Base-by-base conservation (phyloP, 1,284 basidiomycete genomes). In the Sporisorium sorghi region DNA sequence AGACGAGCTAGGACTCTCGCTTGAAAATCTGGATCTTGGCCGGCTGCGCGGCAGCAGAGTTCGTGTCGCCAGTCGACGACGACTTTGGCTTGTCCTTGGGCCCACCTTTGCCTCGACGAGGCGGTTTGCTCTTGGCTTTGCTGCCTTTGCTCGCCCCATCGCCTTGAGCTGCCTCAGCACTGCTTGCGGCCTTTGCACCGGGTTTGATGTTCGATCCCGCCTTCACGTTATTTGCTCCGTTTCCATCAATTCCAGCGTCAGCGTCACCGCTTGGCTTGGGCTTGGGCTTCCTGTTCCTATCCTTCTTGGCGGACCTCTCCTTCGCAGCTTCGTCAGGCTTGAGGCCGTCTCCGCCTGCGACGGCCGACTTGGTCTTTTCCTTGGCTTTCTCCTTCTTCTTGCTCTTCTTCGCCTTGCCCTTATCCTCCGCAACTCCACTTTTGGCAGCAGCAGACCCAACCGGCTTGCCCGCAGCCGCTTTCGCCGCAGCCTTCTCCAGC, bases 11-110 rank as follows among this genome's bases (percentile, higher is more conserved):
- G 7, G 47, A 11, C 4, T 71, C 68, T 7, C 68, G 62, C 14
- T 65, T 65, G 42, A 71, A 58, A 15, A 71, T 65, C 11, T 71
- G 68, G 7, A 71, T 10, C 40, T 71, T 71, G 26, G 40, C 14
- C 15, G 57, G 39, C 14, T 52, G 42, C 12, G 56, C 9, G 17
- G 52, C 15, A 15, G 50, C 39, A 28, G 46, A 10, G 6, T 19
- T 28, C 0, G 67, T 6, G 14, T 24, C 11, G 10, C 56, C 17
- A 14, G 55, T 5, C 24, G 44, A 24, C 32, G 43, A 24, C 24
- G 52, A n/a, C 55, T 46, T n/a, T 30, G 30, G 26, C 56, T 51
- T n/a, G 50, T 43, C 37, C 33, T 65, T 54, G 21, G 28, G 21
- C 15, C 14, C 26, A 30, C 33, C 47, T 37, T 65, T 47, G 17